phyloP scores from a whole-genome alignment of 768 basidiomycete genomes.

The Rhodotorula graminis region DNA sequence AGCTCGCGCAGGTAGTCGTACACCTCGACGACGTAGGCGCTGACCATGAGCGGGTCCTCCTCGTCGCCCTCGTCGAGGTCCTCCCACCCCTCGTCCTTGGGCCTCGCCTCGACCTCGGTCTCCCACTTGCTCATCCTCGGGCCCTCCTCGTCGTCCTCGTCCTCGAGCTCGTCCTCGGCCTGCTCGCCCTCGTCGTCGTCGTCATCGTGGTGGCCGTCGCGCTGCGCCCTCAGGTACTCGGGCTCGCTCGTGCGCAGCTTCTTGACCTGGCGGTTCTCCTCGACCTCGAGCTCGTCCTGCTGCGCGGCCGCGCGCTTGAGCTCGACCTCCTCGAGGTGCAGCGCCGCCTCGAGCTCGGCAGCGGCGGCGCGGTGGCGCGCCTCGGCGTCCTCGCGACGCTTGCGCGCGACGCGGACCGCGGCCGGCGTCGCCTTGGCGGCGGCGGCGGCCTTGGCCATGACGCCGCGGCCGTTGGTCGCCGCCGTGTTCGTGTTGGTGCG shows the following conservation, averaged over 20 bases:
- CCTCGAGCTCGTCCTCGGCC: constrained; percentile 44
- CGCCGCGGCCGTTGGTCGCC: not conserved
- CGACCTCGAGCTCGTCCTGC: constrained; percentile 29
- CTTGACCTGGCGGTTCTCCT: constrained; percentile 35
- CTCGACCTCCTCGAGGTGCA: constrained; percentile 24
- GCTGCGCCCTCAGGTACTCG: constrained; percentile 29
- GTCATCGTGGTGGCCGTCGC: constrained; percentile 40
- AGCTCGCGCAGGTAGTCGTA: constrained; percentile 80
- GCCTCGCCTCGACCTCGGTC: constrained; percentile 43
- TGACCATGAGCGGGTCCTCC: constrained; percentile 94
- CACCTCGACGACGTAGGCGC: constrained; percentile 90
- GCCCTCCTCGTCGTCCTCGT: constrained; percentile 46
- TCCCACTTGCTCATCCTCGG: constrained; percentile 45
- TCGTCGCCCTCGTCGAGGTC: constrained; percentile 87
- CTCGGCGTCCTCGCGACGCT: constrained; percentile 26
- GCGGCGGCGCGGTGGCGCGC: constrained; percentile 13
- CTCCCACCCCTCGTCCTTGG: constrained; percentile 62
- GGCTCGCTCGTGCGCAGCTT: constrained; percentile 37
- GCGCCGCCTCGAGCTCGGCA: constrained; percentile 14
- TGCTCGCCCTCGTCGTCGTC: constrained; percentile 45
- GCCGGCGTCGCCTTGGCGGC: constrained; percentile 27
- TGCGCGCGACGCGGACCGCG: constrained; percentile 11
- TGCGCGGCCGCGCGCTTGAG: constrained; percentile 19
- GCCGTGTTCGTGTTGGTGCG: not conserved
- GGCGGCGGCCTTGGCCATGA: constrained; percentile 4